These are phyloP conservation scores for Orbilia oligospora DNA, from an alignment of 2,329 filamentous ascomycete genomes.

Conservation along the genomic window DNA sequence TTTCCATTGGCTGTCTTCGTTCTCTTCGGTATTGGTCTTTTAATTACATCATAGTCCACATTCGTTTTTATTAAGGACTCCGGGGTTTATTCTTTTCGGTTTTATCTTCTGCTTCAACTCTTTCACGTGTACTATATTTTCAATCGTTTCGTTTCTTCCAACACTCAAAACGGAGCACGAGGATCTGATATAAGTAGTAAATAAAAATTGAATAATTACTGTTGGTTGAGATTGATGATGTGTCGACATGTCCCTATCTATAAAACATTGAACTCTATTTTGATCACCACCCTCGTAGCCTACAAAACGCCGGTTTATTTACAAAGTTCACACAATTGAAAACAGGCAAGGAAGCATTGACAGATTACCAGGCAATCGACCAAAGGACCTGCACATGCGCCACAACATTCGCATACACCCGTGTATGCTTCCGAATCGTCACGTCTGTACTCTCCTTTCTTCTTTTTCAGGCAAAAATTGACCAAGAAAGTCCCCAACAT, in stretches of 20 bases:
- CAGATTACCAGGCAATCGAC: slow-evolving; percentile 23
- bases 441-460: slow-evolving; percentile 30
- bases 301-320: background rate
- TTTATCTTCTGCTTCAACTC: slow-evolving; percentile 24
- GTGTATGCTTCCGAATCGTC: slow-evolving; percentile 18
- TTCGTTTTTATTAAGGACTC: slow-evolving; percentile 42
- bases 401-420: slow-evolving; percentile 36
- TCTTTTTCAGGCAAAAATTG: slow-evolving; percentile 49
- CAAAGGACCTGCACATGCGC: background rate
- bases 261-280: background rate
- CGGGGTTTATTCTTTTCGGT: slow-evolving; percentile 32
- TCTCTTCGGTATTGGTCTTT: slow-evolving; percentile 37
- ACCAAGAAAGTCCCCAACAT: slow-evolving; percentile 37
- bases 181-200: slow-evolving; percentile 33
- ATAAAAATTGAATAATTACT: slow-evolving; percentile 22
- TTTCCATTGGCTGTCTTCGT: slow-evolving; percentile 1
- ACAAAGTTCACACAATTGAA: slow-evolving; percentile 6
- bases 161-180: slow-evolving; percentile 42
- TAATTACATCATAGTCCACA: slow-evolving; percentile 55
- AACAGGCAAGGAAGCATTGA: slow-evolving; percentile 23
- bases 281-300: background rate
- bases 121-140: slow-evolving; percentile 57
- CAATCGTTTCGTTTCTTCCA: slow-evolving; percentile 27
- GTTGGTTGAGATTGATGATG: background rate
- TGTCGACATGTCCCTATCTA: background rate